A percentile compares a stretch with the other conserved stretches of the same genome.
Evolutionary conservation across 2,329 filamentous ascomycete species (phyloP).

Genomic region (Ophiostoma himal-ulmi): DNA sequence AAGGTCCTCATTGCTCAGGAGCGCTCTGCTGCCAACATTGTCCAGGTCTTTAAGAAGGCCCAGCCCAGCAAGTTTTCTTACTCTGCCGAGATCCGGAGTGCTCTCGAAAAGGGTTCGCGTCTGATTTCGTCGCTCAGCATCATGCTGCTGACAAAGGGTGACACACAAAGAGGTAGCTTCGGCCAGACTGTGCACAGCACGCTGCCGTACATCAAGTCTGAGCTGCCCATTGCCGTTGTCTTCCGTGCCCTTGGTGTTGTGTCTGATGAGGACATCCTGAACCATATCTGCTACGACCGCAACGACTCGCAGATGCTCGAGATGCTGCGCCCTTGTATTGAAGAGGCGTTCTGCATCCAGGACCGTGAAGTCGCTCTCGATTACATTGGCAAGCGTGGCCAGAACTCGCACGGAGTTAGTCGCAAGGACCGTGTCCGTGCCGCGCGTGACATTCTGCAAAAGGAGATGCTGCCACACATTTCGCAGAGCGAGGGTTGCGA

Average conservation of each 20-base stretch:
- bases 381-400: constrained; percentile 89
- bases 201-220: constrained; percentile 86
- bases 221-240: constrained; percentile 89
- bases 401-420: constrained; percentile 62
- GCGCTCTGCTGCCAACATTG: constrained; percentile 94
- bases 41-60: constrained; percentile 98
- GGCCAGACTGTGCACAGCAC: constrained; percentile 86
- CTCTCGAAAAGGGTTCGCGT: constrained; percentile 90
- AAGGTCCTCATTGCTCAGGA: constrained; percentile 98
- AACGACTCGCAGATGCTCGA: constrained; percentile 96
- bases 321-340: constrained; percentile 93
- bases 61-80: constrained; percentile 87
- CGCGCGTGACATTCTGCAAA: constrained; percentile 90
- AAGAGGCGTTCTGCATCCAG: constrained; percentile 94
- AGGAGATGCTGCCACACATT: constrained; percentile 93
- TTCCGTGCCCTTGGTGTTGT: constrained; percentile 94
- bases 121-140: constrained; percentile 89
- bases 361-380: constrained; percentile 91
- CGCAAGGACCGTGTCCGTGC: constrained; percentile 86
- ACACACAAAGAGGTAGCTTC: constrained; percentile 69
- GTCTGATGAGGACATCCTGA: constrained; percentile 95
- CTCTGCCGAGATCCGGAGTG: constrained; percentile 91
- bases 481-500: constrained; percentile 92
- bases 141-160: constrained; percentile 82
- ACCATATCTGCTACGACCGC: constrained; percentile 94